Conservation (phyloP, 169 alveolate genomes). For the Plasmodium cynomolgi region DNA sequence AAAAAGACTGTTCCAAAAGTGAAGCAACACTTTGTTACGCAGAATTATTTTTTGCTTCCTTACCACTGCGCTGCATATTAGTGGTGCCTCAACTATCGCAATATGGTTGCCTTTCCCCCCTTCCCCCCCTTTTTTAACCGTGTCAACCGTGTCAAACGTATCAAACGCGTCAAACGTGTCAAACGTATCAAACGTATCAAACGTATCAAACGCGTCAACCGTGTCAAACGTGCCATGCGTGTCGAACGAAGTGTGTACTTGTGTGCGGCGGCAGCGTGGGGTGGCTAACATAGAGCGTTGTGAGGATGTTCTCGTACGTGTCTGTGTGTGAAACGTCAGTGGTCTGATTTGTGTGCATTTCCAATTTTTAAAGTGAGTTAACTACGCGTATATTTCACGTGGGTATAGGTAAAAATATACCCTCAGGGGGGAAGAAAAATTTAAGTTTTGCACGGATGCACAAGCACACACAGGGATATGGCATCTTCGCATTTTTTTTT, state of each 20-base stretch:
- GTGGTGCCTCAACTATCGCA: not conserved
- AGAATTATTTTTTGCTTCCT: not conserved
- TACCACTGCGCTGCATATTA: not conserved
- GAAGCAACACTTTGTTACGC: not conserved
- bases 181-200: not conserved
- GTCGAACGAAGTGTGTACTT: not conserved
- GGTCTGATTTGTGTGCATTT: not conserved
- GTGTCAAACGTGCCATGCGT: not conserved
- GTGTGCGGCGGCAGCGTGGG: not conserved
- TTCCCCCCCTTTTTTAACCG: not conserved
- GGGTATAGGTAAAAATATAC: not conserved
- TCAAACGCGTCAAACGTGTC: not conserved
- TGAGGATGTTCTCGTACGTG: not conserved
- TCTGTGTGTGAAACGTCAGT: not conserved
- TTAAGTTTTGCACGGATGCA: not conserved
- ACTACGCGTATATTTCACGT: not conserved
- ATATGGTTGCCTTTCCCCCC: not conserved
- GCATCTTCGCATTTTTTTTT: not conserved
- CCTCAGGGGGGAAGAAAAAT: not conserved
- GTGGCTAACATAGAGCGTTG: not conserved
- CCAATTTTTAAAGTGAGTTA: not conserved
- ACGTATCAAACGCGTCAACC: not conserved
- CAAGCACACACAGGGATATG: not conserved
- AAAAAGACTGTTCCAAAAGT: not conserved
- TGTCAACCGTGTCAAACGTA: no score